Evolutionary conservation across 345 rosid genomes (phyloP).

Genomic region (Linum usitatissimum): DNA sequence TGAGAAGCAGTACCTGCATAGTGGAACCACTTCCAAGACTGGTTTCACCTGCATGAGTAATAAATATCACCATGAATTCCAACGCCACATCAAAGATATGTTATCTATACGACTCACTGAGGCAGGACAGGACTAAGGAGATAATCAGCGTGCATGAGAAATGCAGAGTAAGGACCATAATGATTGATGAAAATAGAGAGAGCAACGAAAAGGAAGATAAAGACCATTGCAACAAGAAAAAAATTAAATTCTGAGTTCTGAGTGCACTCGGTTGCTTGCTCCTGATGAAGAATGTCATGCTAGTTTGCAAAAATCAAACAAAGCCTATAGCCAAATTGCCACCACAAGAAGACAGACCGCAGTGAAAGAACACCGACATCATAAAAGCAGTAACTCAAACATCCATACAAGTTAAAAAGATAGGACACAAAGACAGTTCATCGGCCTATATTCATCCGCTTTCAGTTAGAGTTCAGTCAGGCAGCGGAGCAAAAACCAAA

Average conservation of each 20-base stretch:
- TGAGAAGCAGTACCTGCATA: conserved; percentile 36
- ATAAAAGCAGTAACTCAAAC: no score
- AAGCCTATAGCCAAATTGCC: no score
- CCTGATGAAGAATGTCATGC: no score
- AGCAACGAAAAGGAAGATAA: background rate
- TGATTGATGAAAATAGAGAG: background rate
- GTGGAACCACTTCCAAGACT: conserved; percentile 19
- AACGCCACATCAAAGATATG: background rate
- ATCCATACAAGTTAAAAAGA: no score
- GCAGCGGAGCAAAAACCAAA: no score
- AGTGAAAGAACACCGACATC: no score
- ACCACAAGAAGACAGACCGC: no score
- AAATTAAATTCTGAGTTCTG: background rate
- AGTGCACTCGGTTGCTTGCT: background rate
- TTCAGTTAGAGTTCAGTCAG: no score
- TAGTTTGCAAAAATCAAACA: no score
- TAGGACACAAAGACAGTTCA: no score
- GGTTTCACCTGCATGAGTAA: conserved; percentile 43
- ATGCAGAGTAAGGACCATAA: background rate
- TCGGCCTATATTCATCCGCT: no score
- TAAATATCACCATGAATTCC: conserved; percentile 8
- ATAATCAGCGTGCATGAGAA: background rate
- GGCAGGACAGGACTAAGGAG: background rate
- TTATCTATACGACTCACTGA: background rate
- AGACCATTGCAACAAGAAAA: background rate